phyloP scores from a whole-genome alignment of 2,329 filamentous ascomycete species.

The Botrytis hyacinthi region DNA sequence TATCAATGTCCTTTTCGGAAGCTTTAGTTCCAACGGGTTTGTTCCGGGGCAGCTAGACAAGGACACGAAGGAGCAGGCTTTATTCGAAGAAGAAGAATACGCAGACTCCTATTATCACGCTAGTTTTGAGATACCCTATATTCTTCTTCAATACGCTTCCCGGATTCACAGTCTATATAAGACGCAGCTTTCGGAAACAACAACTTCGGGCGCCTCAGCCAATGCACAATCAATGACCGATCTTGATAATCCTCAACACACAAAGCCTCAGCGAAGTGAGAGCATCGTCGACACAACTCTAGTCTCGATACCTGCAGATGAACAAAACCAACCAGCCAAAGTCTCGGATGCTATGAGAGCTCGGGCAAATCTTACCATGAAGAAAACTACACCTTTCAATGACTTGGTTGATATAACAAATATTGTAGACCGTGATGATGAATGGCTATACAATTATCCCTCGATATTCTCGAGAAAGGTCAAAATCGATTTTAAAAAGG shows the following conservation, averaged over 20 bases:
- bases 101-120: background rate
- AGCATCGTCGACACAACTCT: background rate
- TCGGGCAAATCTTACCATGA: background rate
- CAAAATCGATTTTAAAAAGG: background rate
- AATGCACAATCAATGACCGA: fast-evolving
- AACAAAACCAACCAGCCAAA: too few species aligned
- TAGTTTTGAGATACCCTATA: background rate
- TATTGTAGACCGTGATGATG: background rate
- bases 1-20: background rate
- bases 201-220: fast-evolving
- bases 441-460: background rate
- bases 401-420: background rate
- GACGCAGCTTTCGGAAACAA: fast-evolving
- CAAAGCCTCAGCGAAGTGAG: background rate
- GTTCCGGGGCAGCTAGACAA: background rate
- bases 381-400: background rate
- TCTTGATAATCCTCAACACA: background rate
- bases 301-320: background rate
- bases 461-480: background rate
- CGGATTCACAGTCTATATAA: background rate
- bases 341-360: too few species aligned
- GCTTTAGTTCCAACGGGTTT: background rate
- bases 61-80: background rate
- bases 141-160: background rate
- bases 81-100: fast-evolving